Evolutionary conservation across 768 basidiomycete genomes (phyloP).

Genomic region (Infundibulicybe gibba): DNA sequence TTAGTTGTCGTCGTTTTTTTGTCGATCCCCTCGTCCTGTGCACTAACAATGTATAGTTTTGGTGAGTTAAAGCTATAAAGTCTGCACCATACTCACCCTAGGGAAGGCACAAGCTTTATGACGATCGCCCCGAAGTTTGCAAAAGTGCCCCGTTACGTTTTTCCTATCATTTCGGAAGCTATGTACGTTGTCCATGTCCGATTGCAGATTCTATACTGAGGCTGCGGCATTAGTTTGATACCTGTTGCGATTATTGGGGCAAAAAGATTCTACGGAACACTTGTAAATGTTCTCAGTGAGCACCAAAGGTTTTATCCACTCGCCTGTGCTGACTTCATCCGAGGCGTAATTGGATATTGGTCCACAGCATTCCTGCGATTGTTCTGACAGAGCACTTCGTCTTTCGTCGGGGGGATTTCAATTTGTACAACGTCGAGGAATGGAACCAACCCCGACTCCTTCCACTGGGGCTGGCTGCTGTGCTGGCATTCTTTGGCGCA

Average conservation of each 20-base stretch:
- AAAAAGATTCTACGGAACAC: slow-evolving; percentile 56
- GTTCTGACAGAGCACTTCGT: slow-evolving; percentile 64
- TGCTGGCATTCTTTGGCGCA: slow-evolving; percentile 44
- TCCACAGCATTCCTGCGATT: slow-evolving; percentile 52
- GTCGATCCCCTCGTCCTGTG: slow-evolving; percentile 70
- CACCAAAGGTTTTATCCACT: background rate
- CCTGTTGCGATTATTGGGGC: slow-evolving; percentile 70
- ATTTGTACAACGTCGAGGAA: slow-evolving; percentile 40
- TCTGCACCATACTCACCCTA: no score
- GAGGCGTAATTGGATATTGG: slow-evolving; percentile 55
- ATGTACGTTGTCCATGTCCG: slow-evolving; percentile 38
- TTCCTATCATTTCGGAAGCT: slow-evolving; percentile 59
- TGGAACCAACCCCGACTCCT: slow-evolving; percentile 56
- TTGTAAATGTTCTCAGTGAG: slow-evolving; percentile 60
- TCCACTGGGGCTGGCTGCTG: slow-evolving; percentile 61
- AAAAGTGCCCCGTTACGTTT: slow-evolving; percentile 62
- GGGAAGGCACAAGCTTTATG: slow-evolving; percentile 27
- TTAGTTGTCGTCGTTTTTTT: slow-evolving; percentile 71
- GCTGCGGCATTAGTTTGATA: slow-evolving; percentile 40
- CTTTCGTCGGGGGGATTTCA: slow-evolving; percentile 50
- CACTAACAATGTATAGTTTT: slow-evolving; percentile 76
- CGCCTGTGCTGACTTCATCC: background rate
- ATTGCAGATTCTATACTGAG: no score
- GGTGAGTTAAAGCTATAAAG: slow-evolving; percentile 21
- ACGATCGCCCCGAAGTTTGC: slow-evolving; percentile 52